Evolutionary conservation across 2,329 filamentous ascomycete genomes (phyloP).

Genomic region (Colletotrichum musicola): DNA sequence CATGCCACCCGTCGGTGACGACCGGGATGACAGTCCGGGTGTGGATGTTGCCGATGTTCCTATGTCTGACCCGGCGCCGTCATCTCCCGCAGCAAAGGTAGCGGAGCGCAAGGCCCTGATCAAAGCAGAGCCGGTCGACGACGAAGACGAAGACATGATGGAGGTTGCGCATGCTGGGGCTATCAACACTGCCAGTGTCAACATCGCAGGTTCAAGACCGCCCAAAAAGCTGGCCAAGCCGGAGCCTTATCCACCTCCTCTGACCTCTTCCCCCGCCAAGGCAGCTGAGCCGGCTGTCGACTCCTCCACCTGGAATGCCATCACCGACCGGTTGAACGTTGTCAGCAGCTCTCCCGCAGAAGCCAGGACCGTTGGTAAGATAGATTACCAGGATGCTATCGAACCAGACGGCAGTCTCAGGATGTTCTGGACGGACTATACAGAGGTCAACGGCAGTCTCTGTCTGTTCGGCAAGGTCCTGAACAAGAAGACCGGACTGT

Average conservation of each 20-base stretch:
- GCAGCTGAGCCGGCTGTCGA: constrained; percentile 74
- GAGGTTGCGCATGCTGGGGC: constrained; percentile 84
- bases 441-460: constrained; percentile 89
- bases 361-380: constrained; percentile 78
- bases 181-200: constrained; percentile 78
- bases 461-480: constrained; percentile 97
- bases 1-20: constrained; percentile 56
- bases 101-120: constrained; percentile 76
- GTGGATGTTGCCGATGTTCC: constrained; percentile 60
- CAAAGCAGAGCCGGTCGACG: constrained; percentile 65
- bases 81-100: constrained; percentile 86
- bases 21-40: constrained; percentile 70
- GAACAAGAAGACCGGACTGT: constrained; percentile 83
- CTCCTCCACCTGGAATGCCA: constrained; percentile 87
- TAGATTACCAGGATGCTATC: constrained; percentile 86
- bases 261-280: constrained; percentile 81
- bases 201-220: constrained; percentile 84
- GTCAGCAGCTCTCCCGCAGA: constrained; percentile 79
- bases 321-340: constrained; percentile 88
- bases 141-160: constrained; percentile 86
- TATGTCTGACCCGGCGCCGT: constrained; percentile 90
- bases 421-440: constrained; percentile 98
- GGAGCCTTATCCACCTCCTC: constrained; percentile 76
- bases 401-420: constrained; percentile 92
- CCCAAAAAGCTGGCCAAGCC: constrained; percentile 80